Percentiles rank a stretch among this genome's conserved stretches.
Conservation (phyloP, 306 rosid genomes). For the Acacia crassicarpa region DNA sequence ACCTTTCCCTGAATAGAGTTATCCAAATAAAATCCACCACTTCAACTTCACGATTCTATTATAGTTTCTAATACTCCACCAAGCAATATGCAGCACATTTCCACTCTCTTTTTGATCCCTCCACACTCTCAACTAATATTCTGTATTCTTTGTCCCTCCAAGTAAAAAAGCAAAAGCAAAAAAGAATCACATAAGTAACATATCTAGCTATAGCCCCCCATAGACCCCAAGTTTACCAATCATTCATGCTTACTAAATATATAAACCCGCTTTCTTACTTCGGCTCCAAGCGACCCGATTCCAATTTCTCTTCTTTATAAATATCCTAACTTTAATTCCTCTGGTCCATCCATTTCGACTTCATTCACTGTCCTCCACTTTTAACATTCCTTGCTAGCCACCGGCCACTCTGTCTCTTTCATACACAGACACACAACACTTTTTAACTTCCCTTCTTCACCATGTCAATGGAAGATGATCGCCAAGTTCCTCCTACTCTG, state of each 20-base stretch:
- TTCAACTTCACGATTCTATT: neutral
- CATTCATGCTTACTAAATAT: neutral
- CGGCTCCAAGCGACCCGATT: conserved; percentile 28
- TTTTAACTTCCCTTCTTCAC: neutral
- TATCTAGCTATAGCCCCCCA: neutral
- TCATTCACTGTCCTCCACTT: conserved; percentile 32
- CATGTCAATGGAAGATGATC: conserved; percentile 30
- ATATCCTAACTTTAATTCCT: neutral
- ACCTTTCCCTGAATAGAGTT: too few species aligned
- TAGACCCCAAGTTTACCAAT: neutral
- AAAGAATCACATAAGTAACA: neutral
- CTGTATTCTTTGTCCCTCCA: neutral
- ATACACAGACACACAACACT: neutral
- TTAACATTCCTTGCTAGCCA: conserved; percentile 6
- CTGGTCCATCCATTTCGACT: conserved; percentile 27
- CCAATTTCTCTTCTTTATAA: neutral
- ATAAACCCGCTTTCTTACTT: conserved; percentile 20
- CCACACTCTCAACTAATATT: neutral
- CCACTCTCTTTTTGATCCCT: neutral
- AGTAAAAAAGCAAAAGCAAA: neutral
- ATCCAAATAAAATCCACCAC: neutral
- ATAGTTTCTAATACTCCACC: neutral
- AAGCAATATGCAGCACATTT: neutral
- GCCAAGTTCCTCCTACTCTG: neutral
- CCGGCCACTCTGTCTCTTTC: neutral